Percentiles rank a stretch among this genome's conserved stretches.
These are phyloP conservation scores for Dactylorhiza incarnata DNA, from an alignment of 106 monocot species.

Conservation along the genomic window DNA sequence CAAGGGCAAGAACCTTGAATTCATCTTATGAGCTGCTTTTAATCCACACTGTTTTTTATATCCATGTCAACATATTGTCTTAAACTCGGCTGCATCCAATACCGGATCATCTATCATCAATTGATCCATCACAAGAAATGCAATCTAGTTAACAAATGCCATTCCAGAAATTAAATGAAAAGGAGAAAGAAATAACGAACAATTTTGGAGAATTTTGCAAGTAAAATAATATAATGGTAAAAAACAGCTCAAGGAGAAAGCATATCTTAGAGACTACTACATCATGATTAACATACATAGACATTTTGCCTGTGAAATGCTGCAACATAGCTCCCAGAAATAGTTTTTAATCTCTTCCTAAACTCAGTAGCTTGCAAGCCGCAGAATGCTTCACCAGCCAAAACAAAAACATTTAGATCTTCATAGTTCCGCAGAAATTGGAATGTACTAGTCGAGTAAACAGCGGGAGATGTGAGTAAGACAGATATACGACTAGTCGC, in stretches of 20 bases:
- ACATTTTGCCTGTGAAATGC: constrained; percentile 90
- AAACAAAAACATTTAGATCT: constrained; percentile 84
- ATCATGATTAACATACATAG: constrained; percentile 43
- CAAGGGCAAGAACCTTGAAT: too few relatives aligned
- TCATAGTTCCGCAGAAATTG: constrained; percentile 91
- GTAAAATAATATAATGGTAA: neutral
- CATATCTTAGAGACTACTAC: neutral
- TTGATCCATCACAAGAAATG: neutral
- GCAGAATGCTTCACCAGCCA: constrained; percentile 96
- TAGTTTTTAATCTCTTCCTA: constrained; percentile 68
- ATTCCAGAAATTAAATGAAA: constrained; percentile 1
- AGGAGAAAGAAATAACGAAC: neutral
- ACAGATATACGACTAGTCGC: constrained; percentile 88
- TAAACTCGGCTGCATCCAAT: too few relatives aligned
- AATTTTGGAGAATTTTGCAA: neutral
- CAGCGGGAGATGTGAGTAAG: constrained; percentile 76
- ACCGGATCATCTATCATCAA: neutral
- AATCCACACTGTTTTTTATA: neutral
- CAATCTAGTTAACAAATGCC: neutral
- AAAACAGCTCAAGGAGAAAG: neutral
- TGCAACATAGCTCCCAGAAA: constrained; percentile 65
- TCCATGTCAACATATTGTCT: neutral
- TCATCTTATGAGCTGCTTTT: too few relatives aligned
- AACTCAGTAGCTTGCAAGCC: constrained; percentile 81
- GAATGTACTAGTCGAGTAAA: constrained; percentile 80